Conservation (phyloP, 495 filamentous ascomycete species). For the Thozetella sp. region DNA sequence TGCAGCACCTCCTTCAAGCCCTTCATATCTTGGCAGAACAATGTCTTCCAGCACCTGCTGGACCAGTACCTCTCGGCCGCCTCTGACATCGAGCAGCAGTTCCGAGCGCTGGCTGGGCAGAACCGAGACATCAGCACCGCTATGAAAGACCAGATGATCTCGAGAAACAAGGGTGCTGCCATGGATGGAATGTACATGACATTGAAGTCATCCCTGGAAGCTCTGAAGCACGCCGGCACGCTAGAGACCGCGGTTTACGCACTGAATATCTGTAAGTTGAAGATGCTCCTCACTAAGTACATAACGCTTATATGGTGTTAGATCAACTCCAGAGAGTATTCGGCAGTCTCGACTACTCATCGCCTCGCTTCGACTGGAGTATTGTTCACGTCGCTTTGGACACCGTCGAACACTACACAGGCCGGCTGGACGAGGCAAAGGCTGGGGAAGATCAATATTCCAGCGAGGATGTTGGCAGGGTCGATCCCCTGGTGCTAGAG, state of each 20-base stretch:
- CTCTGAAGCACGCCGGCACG: conserved; percentile 31
- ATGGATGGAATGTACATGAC: conserved; percentile 43
- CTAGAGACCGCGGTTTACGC: conserved; percentile 35
- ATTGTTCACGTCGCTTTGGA: conserved; percentile 36
- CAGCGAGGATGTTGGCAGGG: conserved; percentile 18
- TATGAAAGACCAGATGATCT: conserved; percentile 39
- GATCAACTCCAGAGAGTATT: conserved; percentile 46
- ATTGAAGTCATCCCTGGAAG: conserved; percentile 38
- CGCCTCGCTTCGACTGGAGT: conserved; percentile 39
- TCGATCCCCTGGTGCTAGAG: conserved; percentile 34
- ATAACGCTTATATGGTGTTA: conserved; percentile 2
- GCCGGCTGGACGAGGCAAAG: conserved; percentile 27
- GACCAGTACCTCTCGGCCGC: conserved; percentile 51
- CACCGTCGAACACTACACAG: conserved; percentile 36
- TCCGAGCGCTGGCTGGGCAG: conserved; percentile 37
- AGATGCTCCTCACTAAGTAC: conserved; percentile 6
- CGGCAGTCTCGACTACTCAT: conserved; percentile 37
- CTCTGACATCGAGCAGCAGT: conserved; percentile 48
- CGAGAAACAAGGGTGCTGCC: conserved; percentile 42
- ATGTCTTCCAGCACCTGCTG: conserved; percentile 46
- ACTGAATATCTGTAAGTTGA: conserved; percentile 35
- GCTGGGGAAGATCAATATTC: conserved; percentile 33
- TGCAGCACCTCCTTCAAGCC: conserved; percentile 51
- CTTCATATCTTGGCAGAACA: conserved; percentile 72
- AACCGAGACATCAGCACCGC: conserved; percentile 34